A percentile compares a stretch with the other conserved stretches of the same genome.
Evolutionary conservation across 164 flowering plant genomes (phyloP).

Genomic region (Kingdonia uniflora): DNA sequence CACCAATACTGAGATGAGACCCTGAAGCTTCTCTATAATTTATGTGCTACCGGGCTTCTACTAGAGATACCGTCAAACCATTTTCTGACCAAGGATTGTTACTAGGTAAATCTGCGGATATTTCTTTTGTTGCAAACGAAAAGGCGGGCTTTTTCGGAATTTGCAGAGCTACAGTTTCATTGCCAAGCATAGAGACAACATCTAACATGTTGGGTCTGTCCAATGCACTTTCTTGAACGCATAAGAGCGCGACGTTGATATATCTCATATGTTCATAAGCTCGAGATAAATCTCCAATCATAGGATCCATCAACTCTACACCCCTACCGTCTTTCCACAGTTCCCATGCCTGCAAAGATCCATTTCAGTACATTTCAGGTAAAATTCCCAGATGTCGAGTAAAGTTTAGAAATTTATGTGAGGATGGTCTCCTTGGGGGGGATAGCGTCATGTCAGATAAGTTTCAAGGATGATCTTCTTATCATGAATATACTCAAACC

Average conservation of each 20-base stretch:
- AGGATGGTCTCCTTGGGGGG: background rate
- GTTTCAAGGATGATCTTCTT: too few relatives aligned
- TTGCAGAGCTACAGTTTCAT: background rate
- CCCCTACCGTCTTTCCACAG: slow-evolving; percentile 1
- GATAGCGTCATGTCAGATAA: too few relatives aligned
- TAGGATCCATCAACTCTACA: slow-evolving; percentile 2
- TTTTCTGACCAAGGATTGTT: background rate
- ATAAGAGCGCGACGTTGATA: slow-evolving; percentile 4
- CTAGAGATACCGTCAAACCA: slow-evolving; percentile 3
- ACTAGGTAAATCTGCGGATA: background rate
- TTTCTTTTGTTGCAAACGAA: background rate
- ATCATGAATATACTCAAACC: too few relatives aligned
- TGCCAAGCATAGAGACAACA: slow-evolving; percentile 7
- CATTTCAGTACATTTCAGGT: background rate
- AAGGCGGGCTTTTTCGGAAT: slow-evolving; percentile 5
- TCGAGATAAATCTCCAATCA: background rate
- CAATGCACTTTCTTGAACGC: slow-evolving; percentile 6
- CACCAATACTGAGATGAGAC: too few relatives aligned
- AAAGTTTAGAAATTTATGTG: background rate
- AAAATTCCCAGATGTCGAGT: background rate
- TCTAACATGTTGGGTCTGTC: slow-evolving; percentile 6
- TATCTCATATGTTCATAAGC: background rate
- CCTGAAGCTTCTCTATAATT: too few relatives aligned
- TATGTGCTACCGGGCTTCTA: background rate
- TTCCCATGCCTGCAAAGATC: slow-evolving; percentile 4